Evolutionary conservation across 495 filamentous ascomycete genomes (phyloP).

Genomic region (Aspergillus sclerotioniger): DNA sequence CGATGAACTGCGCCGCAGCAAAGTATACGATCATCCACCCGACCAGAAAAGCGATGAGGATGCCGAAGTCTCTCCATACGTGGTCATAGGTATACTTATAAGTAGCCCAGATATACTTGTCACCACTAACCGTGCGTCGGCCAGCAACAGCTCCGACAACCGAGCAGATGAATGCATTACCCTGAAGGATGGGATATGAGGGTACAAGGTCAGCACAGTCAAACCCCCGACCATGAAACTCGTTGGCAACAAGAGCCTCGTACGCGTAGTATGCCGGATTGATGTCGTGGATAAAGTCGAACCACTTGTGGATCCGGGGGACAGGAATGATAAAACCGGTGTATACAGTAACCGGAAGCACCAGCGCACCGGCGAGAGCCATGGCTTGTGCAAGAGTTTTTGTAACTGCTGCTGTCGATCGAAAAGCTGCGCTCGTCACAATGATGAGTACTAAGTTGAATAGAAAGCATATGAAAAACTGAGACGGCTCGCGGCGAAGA

Average conservation of each 20-base stretch:
- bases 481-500: conserved; percentile 53
- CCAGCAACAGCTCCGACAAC: conserved; percentile 49
- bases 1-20: conserved; percentile 35
- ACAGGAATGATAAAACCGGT: conserved; percentile 36
- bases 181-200: conserved; percentile 20
- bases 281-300: conserved; percentile 53
- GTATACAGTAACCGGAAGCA: conserved; percentile 33
- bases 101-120: conserved; percentile 43
- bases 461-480: conserved; percentile 74
- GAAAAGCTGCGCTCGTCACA: conserved; percentile 71
- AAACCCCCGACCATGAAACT: conserved; percentile 51
- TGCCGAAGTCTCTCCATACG: conserved; percentile 60
- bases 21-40: conserved; percentile 55
- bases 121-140: conserved; percentile 39
- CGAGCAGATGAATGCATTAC: conserved; percentile 35
- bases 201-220: conserved; percentile 60
- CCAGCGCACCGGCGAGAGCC: conserved; percentile 28
- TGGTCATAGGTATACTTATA: conserved; percentile 49
- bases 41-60: conserved; percentile 50
- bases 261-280: conserved; percentile 59
- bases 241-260: conserved; percentile 42
- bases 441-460: conserved; percentile 62
- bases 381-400: conserved; percentile 59
- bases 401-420: conserved; percentile 71
- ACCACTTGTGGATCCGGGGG: conserved; percentile 36